Percentiles rank a stretch among this genome's conserved stretches.
These are phyloP conservation scores for Phytophthora kernoviae DNA, from an alignment of 352 stramenopile species.

Conservation along the genomic window DNA sequence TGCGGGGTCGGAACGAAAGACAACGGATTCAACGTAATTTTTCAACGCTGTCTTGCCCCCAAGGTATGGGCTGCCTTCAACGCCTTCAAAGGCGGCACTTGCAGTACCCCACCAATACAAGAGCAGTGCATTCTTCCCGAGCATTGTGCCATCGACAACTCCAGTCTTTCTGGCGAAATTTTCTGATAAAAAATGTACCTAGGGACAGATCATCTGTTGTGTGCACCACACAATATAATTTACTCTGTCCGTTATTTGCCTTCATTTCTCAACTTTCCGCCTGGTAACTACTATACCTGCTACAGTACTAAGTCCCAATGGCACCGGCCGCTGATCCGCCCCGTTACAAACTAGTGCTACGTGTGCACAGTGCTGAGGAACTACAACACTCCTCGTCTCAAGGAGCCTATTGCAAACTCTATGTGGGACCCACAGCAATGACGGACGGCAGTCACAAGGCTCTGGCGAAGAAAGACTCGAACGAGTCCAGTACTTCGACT, in stretches of 20 bases:
- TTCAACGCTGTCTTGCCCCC: not conserved
- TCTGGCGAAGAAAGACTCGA: slow-evolving; percentile 41
- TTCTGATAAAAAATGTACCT: not conserved
- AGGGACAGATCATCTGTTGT: not conserved
- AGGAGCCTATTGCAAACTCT: slow-evolving; percentile 75
- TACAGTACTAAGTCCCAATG: slow-evolving; percentile 1
- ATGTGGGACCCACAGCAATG: slow-evolving; percentile 55
- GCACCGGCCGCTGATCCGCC: slow-evolving; percentile 2
- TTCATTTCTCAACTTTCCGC: slow-evolving; percentile 31
- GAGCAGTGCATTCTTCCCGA: not conserved
- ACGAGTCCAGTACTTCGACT: slow-evolving; percentile 16
- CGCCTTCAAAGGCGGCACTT: no score
- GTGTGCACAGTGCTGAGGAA: slow-evolving; percentile 57
- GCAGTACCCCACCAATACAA: no score
- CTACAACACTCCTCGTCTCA: slow-evolving; percentile 55
- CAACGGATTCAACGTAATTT: not conserved
- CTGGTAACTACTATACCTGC: no score
- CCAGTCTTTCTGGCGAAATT: not conserved
- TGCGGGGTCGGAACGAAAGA: slow-evolving; percentile 1
- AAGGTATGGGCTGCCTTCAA: not conserved
- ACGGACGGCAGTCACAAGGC: slow-evolving; percentile 49
- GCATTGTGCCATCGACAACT: slow-evolving; percentile 1
- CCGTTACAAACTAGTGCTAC: slow-evolving; percentile 54
- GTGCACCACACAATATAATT: not conserved
- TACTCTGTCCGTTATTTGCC: not conserved